Evolutionary conservation across 2,329 filamentous ascomycete genomes (phyloP), one percentile per base, ranked within the genome.

Genomic region (Cercospora brassicicola): DNA sequence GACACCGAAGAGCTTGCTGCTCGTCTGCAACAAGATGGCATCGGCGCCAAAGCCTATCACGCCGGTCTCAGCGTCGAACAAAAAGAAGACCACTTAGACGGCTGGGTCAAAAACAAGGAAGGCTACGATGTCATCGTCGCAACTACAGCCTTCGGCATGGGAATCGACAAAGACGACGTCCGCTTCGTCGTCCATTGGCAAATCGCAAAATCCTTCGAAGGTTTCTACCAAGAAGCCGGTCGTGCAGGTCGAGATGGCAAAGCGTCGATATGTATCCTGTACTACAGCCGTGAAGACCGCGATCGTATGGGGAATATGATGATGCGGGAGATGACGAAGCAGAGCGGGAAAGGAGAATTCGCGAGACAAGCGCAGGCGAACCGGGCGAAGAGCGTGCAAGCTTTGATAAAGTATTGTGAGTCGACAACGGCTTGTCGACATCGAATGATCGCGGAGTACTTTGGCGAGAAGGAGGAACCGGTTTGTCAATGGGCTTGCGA

Each of bases 121-220:
- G 91, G 91, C 0, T 97, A 95, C 80, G 93, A 95, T 78, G 89
- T 98, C 59, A 94, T 98, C 69, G 93, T 97, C 30, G 94, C 94
- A 1, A 98, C 94, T 0, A 98, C 93, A 1, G 94, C 94, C 0
- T 98, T 98, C 75, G 94, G 94, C 2, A 98, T 98, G 94, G 94
- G 94, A 28, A 97, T 98, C 71, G 94, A 98, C 79, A 97, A 97
- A 79, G 89, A 95, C 62, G 91, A 96, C 73, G 94, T 98, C 10
- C 91, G 94, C 2, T 97, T 97, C 75, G 94, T 98, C 0, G 89
- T 95, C 1, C 94, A 98, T 80, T 98, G 94, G 93, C 91, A 93
- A 67, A 86, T 97, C 9, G 92, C 94, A 9, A 96, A 96, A 77
- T 95, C 91, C 2, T 97, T 98, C 77, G 94, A 98, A 78, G 93